These are phyloP conservation scores for Termitomyces sp. DNA, from an alignment of 768 basidiomycete genomes.

Conservation along the genomic window DNA sequence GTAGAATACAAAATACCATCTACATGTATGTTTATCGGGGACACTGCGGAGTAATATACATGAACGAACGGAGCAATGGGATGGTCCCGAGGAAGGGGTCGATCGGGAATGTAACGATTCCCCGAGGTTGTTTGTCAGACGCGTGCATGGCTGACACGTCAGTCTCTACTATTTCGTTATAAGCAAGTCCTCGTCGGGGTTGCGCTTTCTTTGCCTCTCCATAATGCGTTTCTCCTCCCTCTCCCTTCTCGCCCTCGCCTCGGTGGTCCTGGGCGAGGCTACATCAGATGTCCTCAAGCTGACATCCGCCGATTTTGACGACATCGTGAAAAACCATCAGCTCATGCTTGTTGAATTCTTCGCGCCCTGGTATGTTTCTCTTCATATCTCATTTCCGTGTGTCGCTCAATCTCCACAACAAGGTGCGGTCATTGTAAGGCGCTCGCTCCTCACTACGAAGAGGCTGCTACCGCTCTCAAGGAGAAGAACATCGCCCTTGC, in stretches of 20 bases:
- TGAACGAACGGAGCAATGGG: slow-evolving; percentile 1
- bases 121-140: slow-evolving; percentile 13
- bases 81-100: slow-evolving; percentile 6
- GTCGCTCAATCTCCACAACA: background rate
- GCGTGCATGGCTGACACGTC: slow-evolving; percentile 40
- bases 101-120: background rate
- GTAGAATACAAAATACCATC: background rate
- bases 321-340: slow-evolving; percentile 55
- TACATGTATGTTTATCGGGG: too few species aligned
- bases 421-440: slow-evolving; percentile 98
- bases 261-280: slow-evolving; percentile 48
- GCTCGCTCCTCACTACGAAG: slow-evolving; percentile 89
- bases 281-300: slow-evolving; percentile 82
- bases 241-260: slow-evolving; percentile 45
- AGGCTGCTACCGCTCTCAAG: slow-evolving; percentile 91
- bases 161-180: slow-evolving; percentile 26
- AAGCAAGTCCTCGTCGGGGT: slow-evolving; percentile 14
- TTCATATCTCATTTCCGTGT: background rate
- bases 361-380: slow-evolving; percentile 61
- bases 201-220: slow-evolving; percentile 17
- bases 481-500: slow-evolving; percentile 86
- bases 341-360: slow-evolving; percentile 94
- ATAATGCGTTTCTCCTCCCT: slow-evolving; percentile 64
- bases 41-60: background rate
- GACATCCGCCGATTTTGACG: slow-evolving; percentile 63